These are phyloP conservation scores for Paraphoma sp. DNA, from an alignment of 2,329 filamentous ascomycete species.

Conservation along the genomic window DNA sequence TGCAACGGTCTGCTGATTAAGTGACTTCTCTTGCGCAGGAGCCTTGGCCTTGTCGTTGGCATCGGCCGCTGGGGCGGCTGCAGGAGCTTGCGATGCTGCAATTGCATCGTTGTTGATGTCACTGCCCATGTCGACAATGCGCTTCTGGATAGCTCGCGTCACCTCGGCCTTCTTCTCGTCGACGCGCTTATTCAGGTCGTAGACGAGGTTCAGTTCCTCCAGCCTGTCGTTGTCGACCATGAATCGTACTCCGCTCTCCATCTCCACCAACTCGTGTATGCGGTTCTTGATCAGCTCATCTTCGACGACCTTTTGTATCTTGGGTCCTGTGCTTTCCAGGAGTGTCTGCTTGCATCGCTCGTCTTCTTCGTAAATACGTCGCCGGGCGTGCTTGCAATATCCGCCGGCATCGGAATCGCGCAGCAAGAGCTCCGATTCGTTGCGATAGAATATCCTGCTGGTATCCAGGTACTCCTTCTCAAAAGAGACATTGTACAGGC, in stretches of 20 bases:
- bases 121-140: conserved; percentile 79
- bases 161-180: conserved; percentile 76
- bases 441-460: conserved; percentile 75
- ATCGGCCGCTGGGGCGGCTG: conserved; percentile 46
- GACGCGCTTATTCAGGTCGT: conserved; percentile 77
- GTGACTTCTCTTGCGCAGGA: conserved; percentile 51
- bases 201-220: conserved; percentile 81
- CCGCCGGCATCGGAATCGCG: conserved; percentile 79
- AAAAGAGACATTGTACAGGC: conserved; percentile 83
- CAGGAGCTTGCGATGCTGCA: conserved; percentile 63
- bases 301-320: conserved; percentile 80
- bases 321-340: conserved; percentile 72
- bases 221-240: conserved; percentile 92
- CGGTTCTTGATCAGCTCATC: conserved; percentile 78
- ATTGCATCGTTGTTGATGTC: conserved; percentile 78
- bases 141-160: conserved; percentile 72
- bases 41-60: conserved; percentile 61
- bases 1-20: conserved; percentile 81
- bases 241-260: conserved; percentile 84
- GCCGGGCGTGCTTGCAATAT: conserved; percentile 79
- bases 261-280: conserved; percentile 79
- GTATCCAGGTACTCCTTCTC: conserved; percentile 77
- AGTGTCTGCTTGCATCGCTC: conserved; percentile 85
- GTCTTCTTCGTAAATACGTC: conserved; percentile 78
- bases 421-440: conserved; percentile 77